Evolutionary conservation across 73 alveolate genomes (phyloP), one percentile per base, ranked within the genome.

Genomic region (Stentor roeselii): DNA sequence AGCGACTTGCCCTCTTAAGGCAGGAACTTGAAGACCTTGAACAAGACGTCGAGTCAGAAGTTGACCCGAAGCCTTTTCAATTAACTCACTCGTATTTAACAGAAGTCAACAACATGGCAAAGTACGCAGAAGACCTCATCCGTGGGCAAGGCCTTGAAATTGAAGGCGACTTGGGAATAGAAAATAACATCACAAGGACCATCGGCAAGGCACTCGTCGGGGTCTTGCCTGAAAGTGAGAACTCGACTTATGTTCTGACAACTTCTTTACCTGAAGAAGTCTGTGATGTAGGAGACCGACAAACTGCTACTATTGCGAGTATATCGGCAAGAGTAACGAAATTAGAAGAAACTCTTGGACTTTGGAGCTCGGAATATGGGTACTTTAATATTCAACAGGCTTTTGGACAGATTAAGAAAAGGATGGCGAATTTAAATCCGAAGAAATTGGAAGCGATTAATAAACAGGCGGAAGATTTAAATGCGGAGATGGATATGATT

Each of bases 141-240:
- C 21, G 80, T 27, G 80, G 80, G 37, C 80, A 67, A 67, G 80
- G 80, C 2, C n/a, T 67, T 30, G 41, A 67, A 21, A 67, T 67
- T 67, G 80, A 67, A 67, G 80, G 80, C 2, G 80, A 67, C 34
- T 11, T 67, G 34, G 80, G 80, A 30, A 67, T 67, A 14, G 80
- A 67, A 34, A 32, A 40, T 21, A 67, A 67, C 37, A n/a, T 67
- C 1, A 21, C 80, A 21, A 67, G 80, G 1, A 67, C 21, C 27
- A 21, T 67, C 34, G 80, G 80, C 41, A 67, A 67, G 34, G n/a
- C 80, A 1, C 11, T 67, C 27, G 37, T 67, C 11, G 37, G 37
- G 34, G 41, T 67, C 34, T 40, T 67, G 34, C n/a, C 80, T 27
- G 80, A 67, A 21, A 21, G 21, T 15, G 80, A 67, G 41, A 21